phyloP scores from a whole-genome alignment of 345 rosid species.

The Hibiscus trionum region DNA sequence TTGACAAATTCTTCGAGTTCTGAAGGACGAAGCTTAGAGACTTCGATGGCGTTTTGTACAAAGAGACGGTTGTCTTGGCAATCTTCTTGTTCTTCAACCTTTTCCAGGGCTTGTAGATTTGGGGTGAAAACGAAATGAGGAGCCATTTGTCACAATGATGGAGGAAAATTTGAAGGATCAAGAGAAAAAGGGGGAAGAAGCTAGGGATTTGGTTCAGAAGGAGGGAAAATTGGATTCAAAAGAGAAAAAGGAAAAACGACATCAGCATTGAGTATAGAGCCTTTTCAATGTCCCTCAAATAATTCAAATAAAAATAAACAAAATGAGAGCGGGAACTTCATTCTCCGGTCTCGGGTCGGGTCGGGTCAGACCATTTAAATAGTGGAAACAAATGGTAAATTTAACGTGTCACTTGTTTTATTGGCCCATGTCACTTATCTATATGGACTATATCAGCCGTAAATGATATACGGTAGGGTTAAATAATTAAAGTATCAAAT shows the following conservation, averaged over 20 bases:
- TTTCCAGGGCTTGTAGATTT: slow-evolving; percentile 56
- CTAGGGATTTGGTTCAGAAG: too few species aligned
- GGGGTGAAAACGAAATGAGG: slow-evolving; percentile 73
- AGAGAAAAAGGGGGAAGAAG: too few species aligned
- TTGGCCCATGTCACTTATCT: too few species aligned
- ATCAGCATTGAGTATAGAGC: too few species aligned
- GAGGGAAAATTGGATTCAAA: too few species aligned
- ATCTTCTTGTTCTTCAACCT: slow-evolving; percentile 32
- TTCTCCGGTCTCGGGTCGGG: neutral
- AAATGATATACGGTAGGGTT: too few species aligned
- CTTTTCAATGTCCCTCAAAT: neutral
- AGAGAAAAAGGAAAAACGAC: too few species aligned
- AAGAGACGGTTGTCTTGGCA: slow-evolving; percentile 29
- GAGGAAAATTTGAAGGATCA: too few species aligned
- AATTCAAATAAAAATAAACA: neutral
- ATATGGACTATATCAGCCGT: too few species aligned
- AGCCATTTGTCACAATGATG: slow-evolving; percentile 30
- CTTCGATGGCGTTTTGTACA: slow-evolving; percentile 48
- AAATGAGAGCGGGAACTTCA: neutral
- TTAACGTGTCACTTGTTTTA: too few species aligned
- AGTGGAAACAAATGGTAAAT: too few species aligned
- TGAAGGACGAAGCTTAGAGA: slow-evolving; percentile 49
- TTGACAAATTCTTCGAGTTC: slow-evolving; percentile 85
- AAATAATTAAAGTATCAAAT: too few species aligned
- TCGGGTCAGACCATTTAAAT: neutral